Conservation (phyloP, 345 rosid genomes). For the Cardamine chenopodiifolia region DNA sequence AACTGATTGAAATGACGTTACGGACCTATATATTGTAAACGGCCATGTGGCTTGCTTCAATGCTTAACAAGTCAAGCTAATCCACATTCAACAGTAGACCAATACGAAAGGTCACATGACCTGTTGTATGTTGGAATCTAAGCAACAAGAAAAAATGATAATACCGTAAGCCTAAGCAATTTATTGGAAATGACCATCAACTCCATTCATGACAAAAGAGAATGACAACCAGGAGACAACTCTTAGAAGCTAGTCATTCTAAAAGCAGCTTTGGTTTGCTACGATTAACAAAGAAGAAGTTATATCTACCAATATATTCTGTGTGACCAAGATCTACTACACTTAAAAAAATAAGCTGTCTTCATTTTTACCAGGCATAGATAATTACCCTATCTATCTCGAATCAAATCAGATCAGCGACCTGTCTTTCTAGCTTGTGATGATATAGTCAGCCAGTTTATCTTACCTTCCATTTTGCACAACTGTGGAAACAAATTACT, state of each 20-base stretch:
- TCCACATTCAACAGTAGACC: not conserved
- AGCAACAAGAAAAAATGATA: not conserved
- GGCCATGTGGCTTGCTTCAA: not conserved
- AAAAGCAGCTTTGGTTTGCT: conserved; percentile 12
- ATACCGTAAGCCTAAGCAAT: not conserved
- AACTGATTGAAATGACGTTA: not conserved
- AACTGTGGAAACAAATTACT: conserved; percentile 5
- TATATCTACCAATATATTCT: not conserved
- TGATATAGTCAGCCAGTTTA: not conserved
- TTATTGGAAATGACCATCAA: not conserved
- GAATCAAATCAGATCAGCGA: not conserved
- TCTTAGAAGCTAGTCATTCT: conserved; percentile 12
- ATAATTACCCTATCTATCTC: not conserved
- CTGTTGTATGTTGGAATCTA: not conserved
- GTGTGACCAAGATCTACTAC: conserved; percentile 12
- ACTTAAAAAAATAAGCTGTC: not conserved
- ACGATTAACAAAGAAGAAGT: conserved; percentile 7
- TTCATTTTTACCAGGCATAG: not conserved
- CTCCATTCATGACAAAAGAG: not conserved
- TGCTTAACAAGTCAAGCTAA: conserved; percentile 10
- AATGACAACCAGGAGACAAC: not conserved
- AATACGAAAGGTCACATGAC: not conserved
- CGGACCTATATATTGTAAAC: not conserved
- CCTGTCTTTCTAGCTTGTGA: not conserved
- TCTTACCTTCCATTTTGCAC: conserved; percentile 27